Conservation (phyloP, 129 eudicot species). For the Oenanthe sinensis region DNA sequence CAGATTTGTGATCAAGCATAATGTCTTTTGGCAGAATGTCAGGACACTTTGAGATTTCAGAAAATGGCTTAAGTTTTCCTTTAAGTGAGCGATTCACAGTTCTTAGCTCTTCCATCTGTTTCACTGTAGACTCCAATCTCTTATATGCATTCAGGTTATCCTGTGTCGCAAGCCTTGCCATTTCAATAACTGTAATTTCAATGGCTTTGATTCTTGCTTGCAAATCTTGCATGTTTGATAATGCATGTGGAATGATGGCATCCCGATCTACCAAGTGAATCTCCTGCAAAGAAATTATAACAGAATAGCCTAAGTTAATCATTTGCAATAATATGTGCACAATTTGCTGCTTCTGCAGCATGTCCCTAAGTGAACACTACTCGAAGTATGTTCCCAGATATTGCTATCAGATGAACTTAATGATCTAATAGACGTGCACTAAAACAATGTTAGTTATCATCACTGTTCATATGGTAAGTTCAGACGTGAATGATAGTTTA, state of each 20-base stretch:
- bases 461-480: not conserved
- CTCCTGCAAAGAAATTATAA: slow-evolving; percentile 30
- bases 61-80: slow-evolving; percentile 33
- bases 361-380: not conserved
- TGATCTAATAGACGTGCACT: not conserved
- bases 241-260: slow-evolving; percentile 19
- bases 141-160: slow-evolving; percentile 40
- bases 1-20: slow-evolving; percentile 74
- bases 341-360: not conserved
- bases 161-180: slow-evolving; percentile 38
- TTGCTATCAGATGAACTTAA: not conserved
- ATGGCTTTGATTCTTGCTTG: slow-evolving; percentile 49
- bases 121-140: slow-evolving; percentile 48
- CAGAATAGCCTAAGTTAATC: not conserved
- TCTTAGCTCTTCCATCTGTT: slow-evolving; percentile 53
- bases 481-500: not conserved
- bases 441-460: not conserved
- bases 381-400: not conserved
- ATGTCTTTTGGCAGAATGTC: slow-evolving; percentile 63
- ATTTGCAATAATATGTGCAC: not conserved
- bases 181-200: slow-evolving; percentile 38
- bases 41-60: slow-evolving; percentile 41
- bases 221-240: slow-evolving; percentile 40
- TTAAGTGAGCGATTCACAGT: slow-evolving; percentile 27
- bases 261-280: slow-evolving; percentile 18